Evolutionary conservation across 192 early-diverging fungal species (phyloP).

Genomic region (Geranomyces variabilis): DNA sequence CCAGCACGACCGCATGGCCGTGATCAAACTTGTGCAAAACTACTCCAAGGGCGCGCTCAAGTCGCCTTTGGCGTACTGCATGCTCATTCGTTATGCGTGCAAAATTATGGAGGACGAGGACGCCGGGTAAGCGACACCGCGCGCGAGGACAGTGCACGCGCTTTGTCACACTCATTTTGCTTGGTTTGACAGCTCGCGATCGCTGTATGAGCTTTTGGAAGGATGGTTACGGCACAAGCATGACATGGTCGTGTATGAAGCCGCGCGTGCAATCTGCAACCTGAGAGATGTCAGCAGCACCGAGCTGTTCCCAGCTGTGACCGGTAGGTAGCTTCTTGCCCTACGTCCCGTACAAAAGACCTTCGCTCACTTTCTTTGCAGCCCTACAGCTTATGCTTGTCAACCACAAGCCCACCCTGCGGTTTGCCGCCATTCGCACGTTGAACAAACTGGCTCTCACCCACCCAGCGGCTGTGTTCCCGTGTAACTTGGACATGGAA

Average conservation of each 20-base stretch:
- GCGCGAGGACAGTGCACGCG: not conserved
- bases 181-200: slow-evolving; percentile 35
- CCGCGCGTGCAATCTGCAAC: slow-evolving; percentile 94
- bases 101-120: slow-evolving; percentile 71
- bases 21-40: slow-evolving; percentile 92
- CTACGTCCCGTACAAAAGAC: not conserved
- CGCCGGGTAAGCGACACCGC: slow-evolving; percentile 27
- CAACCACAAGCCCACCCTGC: slow-evolving; percentile 88
- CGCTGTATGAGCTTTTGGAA: slow-evolving; percentile 86
- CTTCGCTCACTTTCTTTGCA: slow-evolving; percentile 22
- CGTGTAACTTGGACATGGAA: slow-evolving; percentile 99
- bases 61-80: slow-evolving; percentile 86
- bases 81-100: slow-evolving; percentile 90
- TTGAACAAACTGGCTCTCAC: slow-evolving; percentile 90
- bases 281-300: slow-evolving; percentile 79
- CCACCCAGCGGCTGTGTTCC: slow-evolving; percentile 86
- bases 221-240: slow-evolving; percentile 91
- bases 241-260: slow-evolving; percentile 98
- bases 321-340: slow-evolving; percentile 51
- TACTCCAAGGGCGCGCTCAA: slow-evolving; percentile 74
- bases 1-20: slow-evolving; percentile 97
- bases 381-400: slow-evolving; percentile 92
- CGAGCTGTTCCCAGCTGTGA: slow-evolving; percentile 91
- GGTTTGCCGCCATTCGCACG: slow-evolving; percentile 97
- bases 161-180: not conserved